Conservation (phyloP, 768 basidiomycete genomes). For the Tulasnella sp. region DNA sequence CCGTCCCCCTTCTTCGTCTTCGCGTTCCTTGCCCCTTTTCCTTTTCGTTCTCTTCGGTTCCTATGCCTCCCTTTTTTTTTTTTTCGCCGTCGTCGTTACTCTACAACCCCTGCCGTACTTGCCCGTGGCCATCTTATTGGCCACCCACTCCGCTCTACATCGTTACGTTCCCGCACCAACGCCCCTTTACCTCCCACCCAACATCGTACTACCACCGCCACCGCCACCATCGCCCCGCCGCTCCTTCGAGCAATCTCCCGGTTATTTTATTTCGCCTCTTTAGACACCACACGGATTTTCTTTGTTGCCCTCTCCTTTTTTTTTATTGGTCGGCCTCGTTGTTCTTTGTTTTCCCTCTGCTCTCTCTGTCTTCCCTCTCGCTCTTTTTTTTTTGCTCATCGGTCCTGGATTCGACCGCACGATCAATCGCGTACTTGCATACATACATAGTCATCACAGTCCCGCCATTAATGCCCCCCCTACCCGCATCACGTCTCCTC, state of each 20-base stretch:
- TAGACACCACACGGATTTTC: conserved; percentile 7
- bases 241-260: background rate
- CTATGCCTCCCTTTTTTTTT: background rate
- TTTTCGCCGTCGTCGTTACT: background rate
- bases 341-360: background rate
- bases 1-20: background rate
- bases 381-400: background rate
- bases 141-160: background rate
- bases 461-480: too few relatives aligned
- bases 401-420: conserved; percentile 11
- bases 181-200: background rate
- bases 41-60: background rate
- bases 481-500: too few relatives aligned
- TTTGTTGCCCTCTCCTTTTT: background rate
- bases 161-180: background rate
- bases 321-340: background rate
- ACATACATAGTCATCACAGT: too few relatives aligned
- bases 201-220: conserved; percentile 1
- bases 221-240: background rate
- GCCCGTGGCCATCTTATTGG: background rate
- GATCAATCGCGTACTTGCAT: too few relatives aligned
- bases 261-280: conserved; percentile 10
- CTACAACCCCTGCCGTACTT: background rate
- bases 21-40: background rate
- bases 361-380: background rate